Evolutionary conservation across 495 filamentous ascomycete species (phyloP), one percentile per base, ranked within the genome.

Genomic region (Hyaloscypha variabilis): DNA sequence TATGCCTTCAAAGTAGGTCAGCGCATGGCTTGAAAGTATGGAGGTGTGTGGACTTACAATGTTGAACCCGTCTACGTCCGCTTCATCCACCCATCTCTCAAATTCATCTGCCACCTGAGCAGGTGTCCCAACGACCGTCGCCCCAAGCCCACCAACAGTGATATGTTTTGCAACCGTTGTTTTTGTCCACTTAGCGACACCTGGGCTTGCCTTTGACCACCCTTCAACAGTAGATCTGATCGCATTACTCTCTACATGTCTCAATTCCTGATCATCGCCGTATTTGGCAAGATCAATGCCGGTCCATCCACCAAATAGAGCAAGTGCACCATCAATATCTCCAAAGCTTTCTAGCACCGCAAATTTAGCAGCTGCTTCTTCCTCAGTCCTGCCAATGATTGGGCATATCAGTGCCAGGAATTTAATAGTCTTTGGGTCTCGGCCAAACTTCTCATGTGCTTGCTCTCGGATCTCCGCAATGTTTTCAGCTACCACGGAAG

Each of bases 21-120:
- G 31, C 5, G 5, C 31, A 36, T 36, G 6, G 6, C 13, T 13
- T 36, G 13, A 5, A 36, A 6, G 13, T 6, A 5, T 36, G 31
- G 31, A 6, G 13, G 31, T 13, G 31, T 36, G 31, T 36, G 13
- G 13, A 36, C 31, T 36, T 13, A 36, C 68, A 84, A 60, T 28
- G 58, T 89, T 89, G 68, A 88, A 89, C 25, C 86, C 87, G 74
- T 90, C 87, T 17, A 89, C 76, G 70, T 87, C 85, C 0, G 81
- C 85, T 66, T 88, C 85, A 25, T 76, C 62, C 1, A 88, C 74
- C 87, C 87, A 89, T 2, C 75, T 74, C 73, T 90, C 85, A 77
- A 90, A 76, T 21, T 81, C 75, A 69, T 89, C 85, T 0, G 86
- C 86, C 24, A 90, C 84, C 49, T 83, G 83, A 54, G 71, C 65